phyloP scores from a whole-genome alignment of 768 basidiomycete genomes.

The Lyophyllum decastes region DNA sequence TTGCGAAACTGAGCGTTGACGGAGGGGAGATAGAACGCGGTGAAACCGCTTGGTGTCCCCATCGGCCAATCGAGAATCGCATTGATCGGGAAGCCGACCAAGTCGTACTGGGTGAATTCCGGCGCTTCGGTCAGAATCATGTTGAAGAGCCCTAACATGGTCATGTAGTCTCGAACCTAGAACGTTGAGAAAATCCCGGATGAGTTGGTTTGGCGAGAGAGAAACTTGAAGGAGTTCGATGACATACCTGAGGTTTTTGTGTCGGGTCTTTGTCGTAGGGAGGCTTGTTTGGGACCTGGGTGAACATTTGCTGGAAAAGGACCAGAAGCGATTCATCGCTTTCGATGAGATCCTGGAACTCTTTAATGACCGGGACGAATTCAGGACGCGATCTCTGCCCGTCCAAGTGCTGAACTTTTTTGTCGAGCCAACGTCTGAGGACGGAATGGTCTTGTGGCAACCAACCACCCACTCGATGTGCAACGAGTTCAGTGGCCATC shows the following conservation, averaged over 20 bases:
- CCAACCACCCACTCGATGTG: slow-evolving; percentile 1
- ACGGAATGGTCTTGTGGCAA: slow-evolving; percentile 7
- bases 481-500: no score
- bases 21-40: slow-evolving; percentile 37
- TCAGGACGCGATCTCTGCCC: background rate
- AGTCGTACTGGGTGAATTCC: slow-evolving; percentile 35
- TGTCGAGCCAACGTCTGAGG: slow-evolving; percentile 3
- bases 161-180: slow-evolving; percentile 41
- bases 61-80: slow-evolving; percentile 43
- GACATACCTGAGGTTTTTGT: slow-evolving; percentile 7
- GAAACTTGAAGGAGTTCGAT: background rate
- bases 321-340: background rate
- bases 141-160: slow-evolving; percentile 42
- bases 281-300: slow-evolving; percentile 8
- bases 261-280: slow-evolving; percentile 11
- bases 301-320: slow-evolving; percentile 15
- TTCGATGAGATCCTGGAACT: slow-evolving; percentile 12
- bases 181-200: background rate
- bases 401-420: background rate
- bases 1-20: slow-evolving; percentile 50
- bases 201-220: no score
- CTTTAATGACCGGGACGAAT: slow-evolving; percentile 4
- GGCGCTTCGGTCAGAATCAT: slow-evolving; percentile 44
- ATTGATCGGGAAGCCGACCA: slow-evolving; percentile 50
- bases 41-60: slow-evolving; percentile 32